Conservation (phyloP, 2,329 filamentous ascomycete genomes). For the Exserohilum rostratum region DNA sequence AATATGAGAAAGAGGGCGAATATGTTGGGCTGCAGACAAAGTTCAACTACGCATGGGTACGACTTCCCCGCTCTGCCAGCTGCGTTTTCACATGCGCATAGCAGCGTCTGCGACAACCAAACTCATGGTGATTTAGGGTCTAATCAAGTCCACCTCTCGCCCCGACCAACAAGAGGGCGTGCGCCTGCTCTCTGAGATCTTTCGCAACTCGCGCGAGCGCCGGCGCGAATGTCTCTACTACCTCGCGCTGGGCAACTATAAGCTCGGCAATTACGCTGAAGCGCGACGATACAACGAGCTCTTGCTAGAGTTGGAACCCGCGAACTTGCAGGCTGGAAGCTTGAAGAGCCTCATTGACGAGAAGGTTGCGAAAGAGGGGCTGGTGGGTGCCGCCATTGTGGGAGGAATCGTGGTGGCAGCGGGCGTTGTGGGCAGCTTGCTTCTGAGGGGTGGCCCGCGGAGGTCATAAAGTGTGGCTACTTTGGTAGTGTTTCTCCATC, state of each 20-base stretch:
- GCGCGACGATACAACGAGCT: slow-evolving; percentile 93
- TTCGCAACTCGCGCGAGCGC: slow-evolving; percentile 88
- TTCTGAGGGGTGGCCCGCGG: slow-evolving; percentile 73
- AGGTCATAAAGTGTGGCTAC: slow-evolving; percentile 54
- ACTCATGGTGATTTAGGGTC: slow-evolving; percentile 64
- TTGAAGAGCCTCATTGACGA: slow-evolving; percentile 90
- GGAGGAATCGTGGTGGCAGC: slow-evolving; percentile 91
- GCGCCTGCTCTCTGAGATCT: slow-evolving; percentile 92
- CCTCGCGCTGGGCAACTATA: slow-evolving; percentile 95
- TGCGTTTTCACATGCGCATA: neutral
- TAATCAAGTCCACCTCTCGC: slow-evolving; percentile 89
- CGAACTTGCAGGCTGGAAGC: slow-evolving; percentile 88
- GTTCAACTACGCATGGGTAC: slow-evolving; percentile 99
- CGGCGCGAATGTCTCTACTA: slow-evolving; percentile 98
- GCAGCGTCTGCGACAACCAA: slow-evolving; percentile 4
- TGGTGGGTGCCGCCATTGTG: slow-evolving; percentile 93
- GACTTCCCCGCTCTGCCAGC: slow-evolving; percentile 26
- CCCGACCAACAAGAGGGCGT: slow-evolving; percentile 93
- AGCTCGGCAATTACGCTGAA: slow-evolving; percentile 96
- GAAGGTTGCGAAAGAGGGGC: slow-evolving; percentile 90
- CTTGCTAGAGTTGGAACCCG: slow-evolving; percentile 86
- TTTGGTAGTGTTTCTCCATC: neutral
- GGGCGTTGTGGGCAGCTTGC: slow-evolving; percentile 86
- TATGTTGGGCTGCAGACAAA: slow-evolving; percentile 98
- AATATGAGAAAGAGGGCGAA: slow-evolving; percentile 97